These are phyloP conservation scores for Kluyveromyces lactis DNA, from an alignment of 805 yeast species.

Conservation along the genomic window DNA sequence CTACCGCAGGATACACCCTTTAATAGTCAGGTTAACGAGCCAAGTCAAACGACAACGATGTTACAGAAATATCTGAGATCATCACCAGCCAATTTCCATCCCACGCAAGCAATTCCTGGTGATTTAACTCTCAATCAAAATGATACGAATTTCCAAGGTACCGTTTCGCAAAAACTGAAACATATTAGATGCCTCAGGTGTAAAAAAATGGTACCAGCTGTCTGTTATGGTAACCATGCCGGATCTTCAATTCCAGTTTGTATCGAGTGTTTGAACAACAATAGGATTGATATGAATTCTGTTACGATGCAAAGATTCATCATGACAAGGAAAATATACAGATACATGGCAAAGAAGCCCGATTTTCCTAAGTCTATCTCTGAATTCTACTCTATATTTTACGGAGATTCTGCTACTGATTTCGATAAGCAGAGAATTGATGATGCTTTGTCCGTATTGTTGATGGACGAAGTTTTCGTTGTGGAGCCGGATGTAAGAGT, in stretches of 20 bases:
- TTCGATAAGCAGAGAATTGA: conserved; percentile 4
- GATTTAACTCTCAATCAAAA: conserved; percentile 4
- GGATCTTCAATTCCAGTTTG: conserved; percentile 17
- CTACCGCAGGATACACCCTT: conserved; percentile 6
- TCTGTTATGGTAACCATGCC: conserved; percentile 28
- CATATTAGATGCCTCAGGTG: conserved; percentile 26
- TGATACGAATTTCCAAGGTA: conserved; percentile 27
- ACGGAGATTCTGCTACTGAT: conserved; percentile 4
- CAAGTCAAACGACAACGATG: conserved; percentile 29
- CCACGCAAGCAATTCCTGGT: conserved; percentile 24
- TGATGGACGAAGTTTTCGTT: conserved; percentile 6
- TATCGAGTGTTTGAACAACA: conserved; percentile 20
- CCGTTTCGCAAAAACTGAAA: conserved; percentile 8
- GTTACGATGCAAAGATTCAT: conserved; percentile 24
- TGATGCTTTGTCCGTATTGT: conserved; percentile 10
- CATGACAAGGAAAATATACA: conserved; percentile 31
- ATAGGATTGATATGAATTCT: conserved; percentile 13
- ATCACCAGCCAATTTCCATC: conserved; percentile 15
- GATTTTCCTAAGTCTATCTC: conserved; percentile 15
- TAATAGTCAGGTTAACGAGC: neutral
- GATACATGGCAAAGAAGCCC: conserved; percentile 16
- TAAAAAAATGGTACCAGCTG: conserved; percentile 24
- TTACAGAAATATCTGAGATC: conserved; percentile 24
- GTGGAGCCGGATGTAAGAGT: conserved; percentile 9
- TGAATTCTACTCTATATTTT: conserved; percentile 7